Conservation (phyloP, 176 grass and related monocot genomes). For the Chloris gayana region DNA sequence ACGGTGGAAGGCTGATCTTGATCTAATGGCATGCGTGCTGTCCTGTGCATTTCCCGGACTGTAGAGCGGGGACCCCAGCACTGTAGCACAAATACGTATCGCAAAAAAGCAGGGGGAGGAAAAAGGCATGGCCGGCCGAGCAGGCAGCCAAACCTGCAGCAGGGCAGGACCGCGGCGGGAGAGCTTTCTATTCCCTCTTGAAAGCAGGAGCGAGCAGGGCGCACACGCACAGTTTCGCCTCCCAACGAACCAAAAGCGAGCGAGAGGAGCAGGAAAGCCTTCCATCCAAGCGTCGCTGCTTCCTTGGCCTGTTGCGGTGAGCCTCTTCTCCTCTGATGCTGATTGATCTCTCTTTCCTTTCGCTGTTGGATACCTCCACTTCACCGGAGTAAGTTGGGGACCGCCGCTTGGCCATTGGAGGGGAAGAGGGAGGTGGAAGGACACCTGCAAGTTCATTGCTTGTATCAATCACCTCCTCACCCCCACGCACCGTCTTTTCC, state of each 20-base stretch:
- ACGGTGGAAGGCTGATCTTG: background rate
- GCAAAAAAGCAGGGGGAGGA: conserved; percentile 16
- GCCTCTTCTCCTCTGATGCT: background rate
- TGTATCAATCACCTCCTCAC: no score
- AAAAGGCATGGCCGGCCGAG: conserved; percentile 1
- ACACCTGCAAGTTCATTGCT: conserved; percentile 54
- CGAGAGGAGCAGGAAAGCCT: conserved; percentile 47
- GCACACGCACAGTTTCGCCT: background rate
- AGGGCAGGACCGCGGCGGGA: conserved; percentile 29
- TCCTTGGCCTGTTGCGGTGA: conserved; percentile 54
- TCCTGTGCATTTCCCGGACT: conserved; percentile 10
- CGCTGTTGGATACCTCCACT: conserved; percentile 36
- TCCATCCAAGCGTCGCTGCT: conserved; percentile 35
- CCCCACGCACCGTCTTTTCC: conserved; percentile 33
- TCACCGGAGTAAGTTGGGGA: background rate
- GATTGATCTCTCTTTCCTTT: conserved; percentile 21
- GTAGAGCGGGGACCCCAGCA: conserved; percentile 14
- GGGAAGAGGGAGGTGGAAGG: conserved; percentile 15
- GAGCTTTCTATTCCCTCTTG: conserved; percentile 49
- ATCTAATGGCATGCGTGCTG: conserved; percentile 2
- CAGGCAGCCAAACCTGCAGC: conserved; percentile 25
- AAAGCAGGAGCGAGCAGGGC: conserved; percentile 7
- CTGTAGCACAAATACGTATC: conserved; percentile 30
- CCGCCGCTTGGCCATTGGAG: conserved; percentile 47
- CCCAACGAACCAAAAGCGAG: background rate